Conservation (phyloP, 345 rosid genomes). For the Durio zibethinus region DNA sequence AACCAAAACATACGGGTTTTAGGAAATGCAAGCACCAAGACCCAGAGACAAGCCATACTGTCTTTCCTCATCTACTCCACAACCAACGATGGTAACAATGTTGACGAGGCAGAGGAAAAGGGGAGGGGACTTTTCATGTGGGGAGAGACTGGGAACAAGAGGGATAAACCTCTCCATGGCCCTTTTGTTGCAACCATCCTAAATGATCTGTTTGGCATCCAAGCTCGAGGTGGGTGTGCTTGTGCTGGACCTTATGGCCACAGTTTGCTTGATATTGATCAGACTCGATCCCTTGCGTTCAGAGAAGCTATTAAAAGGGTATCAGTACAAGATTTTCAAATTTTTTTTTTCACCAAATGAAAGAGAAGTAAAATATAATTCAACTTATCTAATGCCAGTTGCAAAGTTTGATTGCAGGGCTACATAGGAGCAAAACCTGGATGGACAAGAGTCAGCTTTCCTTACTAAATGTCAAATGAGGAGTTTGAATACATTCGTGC, state of each 20-base stretch:
- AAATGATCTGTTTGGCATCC: conserved; percentile 65
- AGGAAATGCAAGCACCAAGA: conserved; percentile 26
- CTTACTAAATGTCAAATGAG: conserved; percentile 53
- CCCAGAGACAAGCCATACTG: conserved; percentile 40
- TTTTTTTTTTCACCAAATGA: too few species aligned
- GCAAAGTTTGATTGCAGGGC: conserved; percentile 27
- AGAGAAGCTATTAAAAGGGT: conserved; percentile 45
- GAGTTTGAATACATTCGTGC: conserved; percentile 51
- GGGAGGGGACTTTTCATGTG: conserved; percentile 6
- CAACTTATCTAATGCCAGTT: too few species aligned
- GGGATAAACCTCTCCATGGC: conserved; percentile 57
- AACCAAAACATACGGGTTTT: conserved; percentile 42
- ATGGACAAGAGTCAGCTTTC: conserved; percentile 67
- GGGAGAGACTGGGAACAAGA: conserved; percentile 39
- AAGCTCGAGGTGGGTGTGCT: conserved; percentile 61
- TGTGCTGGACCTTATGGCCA: conserved; percentile 79
- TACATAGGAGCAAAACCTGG: conserved; percentile 51
- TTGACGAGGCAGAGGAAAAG: not conserved
- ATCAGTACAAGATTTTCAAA: not conserved
- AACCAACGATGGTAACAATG: not conserved
- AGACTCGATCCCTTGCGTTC: conserved; percentile 26
- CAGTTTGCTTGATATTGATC: conserved; percentile 30
- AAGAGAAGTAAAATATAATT: too few species aligned
- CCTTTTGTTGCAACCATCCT: conserved; percentile 48
- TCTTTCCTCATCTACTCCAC: conserved; percentile 55